Base-by-base conservation (phyloP, 139 green algal species). In the Closterium sp. region DNA sequence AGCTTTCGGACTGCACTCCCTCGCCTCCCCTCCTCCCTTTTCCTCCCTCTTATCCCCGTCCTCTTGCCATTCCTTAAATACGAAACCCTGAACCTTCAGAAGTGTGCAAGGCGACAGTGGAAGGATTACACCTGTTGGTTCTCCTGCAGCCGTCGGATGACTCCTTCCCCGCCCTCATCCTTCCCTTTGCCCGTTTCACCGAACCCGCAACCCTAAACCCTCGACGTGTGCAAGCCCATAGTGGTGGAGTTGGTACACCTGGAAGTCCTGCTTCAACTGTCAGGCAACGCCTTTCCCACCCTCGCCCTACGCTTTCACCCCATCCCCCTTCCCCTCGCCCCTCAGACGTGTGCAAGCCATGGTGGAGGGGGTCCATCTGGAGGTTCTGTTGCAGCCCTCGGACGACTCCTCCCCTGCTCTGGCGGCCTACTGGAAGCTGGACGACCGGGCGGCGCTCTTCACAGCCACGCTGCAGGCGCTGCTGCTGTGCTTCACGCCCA, bases 381-480 rank as follows among this genome's bases (percentile, higher is more conserved):
- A 92, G 83, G 36, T 92, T 19, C 89, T 92, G 33, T 8, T 92
- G 3, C 81, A 92, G 8, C 69, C 69, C 8, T n/a, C 28, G 5
- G 69, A 84, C 69, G 23, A n/a, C 76, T 33, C 76, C 25, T 85
- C 76, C 76, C 76, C 76, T 31, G 23, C 76, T 3, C 76, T 31
- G 4, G 28, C 34, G 85, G 85, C 34, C 4, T 88, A 36, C 87
- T 90, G 31, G 85, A 87, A 93, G 90, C 36, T 93, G 9, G 32
- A 90, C 10, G 43, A 93, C 34, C 90, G 86, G 8, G 86, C n/a
- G 8, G 16, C 30, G n/a, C 90, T 93, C 36, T 93, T 93, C 64
- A 32, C 86, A 21, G 55, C 85, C n/a, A 33, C 92, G 55, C 88
- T 92, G 87, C 87, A 92, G 34, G 38, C 90, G 36, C 85, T 93